phyloP scores from a whole-genome alignment of 192 early-diverging fungal species.

The Podila epigama region DNA sequence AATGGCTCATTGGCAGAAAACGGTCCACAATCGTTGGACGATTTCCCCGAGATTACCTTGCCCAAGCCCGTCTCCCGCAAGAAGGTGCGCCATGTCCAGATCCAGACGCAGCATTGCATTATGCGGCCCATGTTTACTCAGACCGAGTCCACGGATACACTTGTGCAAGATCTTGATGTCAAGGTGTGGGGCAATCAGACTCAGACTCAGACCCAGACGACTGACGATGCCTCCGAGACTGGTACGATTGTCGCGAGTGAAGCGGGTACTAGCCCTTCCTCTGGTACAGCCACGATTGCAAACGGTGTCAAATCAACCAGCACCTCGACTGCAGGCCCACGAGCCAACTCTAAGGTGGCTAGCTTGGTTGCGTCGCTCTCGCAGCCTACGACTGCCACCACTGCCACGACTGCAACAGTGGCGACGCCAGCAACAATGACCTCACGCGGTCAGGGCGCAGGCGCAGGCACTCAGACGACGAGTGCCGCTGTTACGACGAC shows the following conservation, averaged over 20 bases:
- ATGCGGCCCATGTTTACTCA: constrained; percentile 43
- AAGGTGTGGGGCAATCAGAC: constrained; percentile 20
- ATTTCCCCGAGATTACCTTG: constrained; percentile 26
- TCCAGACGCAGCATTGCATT: constrained; percentile 42
- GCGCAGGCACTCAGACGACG: neutral
- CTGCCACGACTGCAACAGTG: constrained; percentile 9
- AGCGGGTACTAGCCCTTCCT: neutral
- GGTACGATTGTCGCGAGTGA: neutral
- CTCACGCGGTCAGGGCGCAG: neutral
- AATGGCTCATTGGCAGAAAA: neutral
- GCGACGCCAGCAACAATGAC: neutral
- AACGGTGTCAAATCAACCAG: neutral
- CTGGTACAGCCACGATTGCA: neutral
- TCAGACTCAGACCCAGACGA: too few relatives aligned
- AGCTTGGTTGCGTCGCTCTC: constrained; percentile 15
- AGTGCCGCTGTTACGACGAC: neutral
- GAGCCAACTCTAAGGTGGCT: constrained; percentile 20
- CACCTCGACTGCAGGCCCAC: too few relatives aligned
- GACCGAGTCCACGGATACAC: constrained; percentile 16
- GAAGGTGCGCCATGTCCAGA: constrained; percentile 48
- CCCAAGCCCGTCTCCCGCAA: constrained; percentile 38
- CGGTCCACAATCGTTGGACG: neutral
- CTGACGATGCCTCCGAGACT: constrained; percentile 4
- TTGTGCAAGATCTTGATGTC: constrained; percentile 23
- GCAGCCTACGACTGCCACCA: constrained; percentile 14